phyloP scores from a whole-genome alignment of 345 rosid genomes.

The Iberis pinnata region DNA sequence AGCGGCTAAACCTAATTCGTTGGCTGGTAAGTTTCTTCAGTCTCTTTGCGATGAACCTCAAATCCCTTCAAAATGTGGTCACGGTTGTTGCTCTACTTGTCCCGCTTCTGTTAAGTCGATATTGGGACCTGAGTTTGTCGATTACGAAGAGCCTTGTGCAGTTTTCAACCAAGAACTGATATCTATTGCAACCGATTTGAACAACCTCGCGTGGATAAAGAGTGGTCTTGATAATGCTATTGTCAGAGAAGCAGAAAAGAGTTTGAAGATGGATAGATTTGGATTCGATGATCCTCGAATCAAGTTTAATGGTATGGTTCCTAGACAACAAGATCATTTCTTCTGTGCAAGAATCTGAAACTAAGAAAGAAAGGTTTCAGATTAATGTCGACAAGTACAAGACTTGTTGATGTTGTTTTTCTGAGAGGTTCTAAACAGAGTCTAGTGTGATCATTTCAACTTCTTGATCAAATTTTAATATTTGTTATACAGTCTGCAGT shows the following conservation, averaged over 20 bases:
- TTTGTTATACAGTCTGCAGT: too few relatives aligned
- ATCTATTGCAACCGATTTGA: constrained; percentile 73
- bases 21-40: constrained; percentile 46
- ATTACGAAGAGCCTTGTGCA: constrained; percentile 54
- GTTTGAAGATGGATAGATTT: constrained; percentile 30
- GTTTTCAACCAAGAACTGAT: constrained; percentile 61
- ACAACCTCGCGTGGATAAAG: constrained; percentile 79
- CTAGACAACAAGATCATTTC: constrained; percentile 36
- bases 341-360: constrained; percentile 46
- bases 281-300: constrained; percentile 38
- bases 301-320: constrained; percentile 46
- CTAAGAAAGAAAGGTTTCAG: constrained; percentile 31
- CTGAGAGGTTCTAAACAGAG: constrained; percentile 2
- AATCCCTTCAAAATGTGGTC: constrained; percentile 61
- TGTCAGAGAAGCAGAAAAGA: constrained; percentile 38
- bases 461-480: too few relatives aligned
- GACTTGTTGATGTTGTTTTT: background rate
- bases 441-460: constrained; percentile 10
- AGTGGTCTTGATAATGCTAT: constrained; percentile 55
- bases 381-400: constrained; percentile 4
- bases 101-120: constrained; percentile 34
- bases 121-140: constrained; percentile 80
- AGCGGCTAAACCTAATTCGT: constrained; percentile 39
- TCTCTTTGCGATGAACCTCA: constrained; percentile 44
- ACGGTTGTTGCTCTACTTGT: constrained; percentile 59